These are phyloP conservation scores for Eragrostis tef DNA, from an alignment of 202 grass and related monocot genomes.

Conservation along the genomic window DNA sequence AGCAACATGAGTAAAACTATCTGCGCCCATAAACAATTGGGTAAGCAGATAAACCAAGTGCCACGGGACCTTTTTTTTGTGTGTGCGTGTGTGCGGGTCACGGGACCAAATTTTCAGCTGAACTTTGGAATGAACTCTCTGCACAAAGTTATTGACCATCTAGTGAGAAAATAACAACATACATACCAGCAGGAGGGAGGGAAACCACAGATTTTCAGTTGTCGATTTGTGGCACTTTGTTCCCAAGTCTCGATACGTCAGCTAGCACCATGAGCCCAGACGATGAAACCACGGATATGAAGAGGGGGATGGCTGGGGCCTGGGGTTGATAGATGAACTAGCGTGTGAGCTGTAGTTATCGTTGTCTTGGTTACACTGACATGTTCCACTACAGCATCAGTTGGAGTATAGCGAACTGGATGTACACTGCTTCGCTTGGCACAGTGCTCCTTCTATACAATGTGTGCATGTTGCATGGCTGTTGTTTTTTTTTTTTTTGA, in stretches of 20 bases:
- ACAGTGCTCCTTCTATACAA: not conserved
- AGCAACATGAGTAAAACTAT: not conserved
- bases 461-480: not conserved
- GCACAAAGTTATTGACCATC: not conserved
- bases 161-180: slow-evolving; percentile 8
- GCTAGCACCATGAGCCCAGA: not conserved
- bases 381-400: not conserved
- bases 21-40: not conserved
- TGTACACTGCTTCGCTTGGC: not conserved
- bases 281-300: not conserved
- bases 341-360: not conserved
- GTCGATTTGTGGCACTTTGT: slow-evolving; percentile 92
- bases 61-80: slow-evolving; percentile 5
- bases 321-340: not conserved
- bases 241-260: slow-evolving; percentile 38
- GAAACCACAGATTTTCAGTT: slow-evolving; percentile 1
- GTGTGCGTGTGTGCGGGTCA: too few relatives aligned
- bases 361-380: not conserved
- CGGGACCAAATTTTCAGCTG: not conserved
- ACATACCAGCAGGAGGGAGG: not conserved
- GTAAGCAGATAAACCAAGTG: not conserved
- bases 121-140: not conserved
- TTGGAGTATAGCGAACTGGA: not conserved
- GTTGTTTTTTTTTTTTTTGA: too few relatives aligned
- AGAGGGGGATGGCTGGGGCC: not conserved